Base-by-base conservation (phyloP, 2,329 filamentous ascomycete species). In the Xylogone sp. region DNA sequence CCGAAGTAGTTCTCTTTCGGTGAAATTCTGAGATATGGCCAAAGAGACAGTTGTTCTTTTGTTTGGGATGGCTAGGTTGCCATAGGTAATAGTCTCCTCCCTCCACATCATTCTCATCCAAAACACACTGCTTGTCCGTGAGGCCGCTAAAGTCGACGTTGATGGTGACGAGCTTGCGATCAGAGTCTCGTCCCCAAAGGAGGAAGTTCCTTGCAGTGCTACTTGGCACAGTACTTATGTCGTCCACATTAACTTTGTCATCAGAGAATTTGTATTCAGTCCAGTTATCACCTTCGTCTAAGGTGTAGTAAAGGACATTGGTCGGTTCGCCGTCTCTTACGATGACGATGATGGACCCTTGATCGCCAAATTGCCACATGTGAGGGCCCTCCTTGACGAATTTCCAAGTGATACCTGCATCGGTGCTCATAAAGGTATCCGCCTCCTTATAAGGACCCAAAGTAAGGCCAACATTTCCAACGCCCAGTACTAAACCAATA, bases 321-420 rank as follows among this genome's bases (percentile, higher is more conserved):
- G 87, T 90, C 48, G 82, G 76, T 48, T 78, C 79, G 13, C 79
- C 77, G 52, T 90, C 83, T 63, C 87, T 82, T 20, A 93, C 91
- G 46, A 99, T 86, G 42, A 96, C 90, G 55, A 97, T 83, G 61
- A 97, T 87, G 5, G 90, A 94, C 22, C 94, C 94, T 68, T 96
- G 90, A 62, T 99, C 95, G 53, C 94, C 95, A 66, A 90, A 96
- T 64, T 96, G 90, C 90, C 91, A 99, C 63, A 88, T 87, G 76
- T 91, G 96, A 31, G 79, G 81, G 5, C 94, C 95, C 70, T 95
- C 92, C 71, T 88, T 93, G 55, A 93, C 84, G 53, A 85, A 82
- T 57, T 79, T 84, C 94, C 94, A 99, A 39, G 75, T 88, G 48
- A 97, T 79, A 50, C 95, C 95, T n/a, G 87, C 94, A 67, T 99